Percentiles rank a stretch among this genome's conserved stretches.
These are phyloP conservation scores for Pichia manshurica DNA, from an alignment of 805 yeast species.

Conservation along the genomic window DNA sequence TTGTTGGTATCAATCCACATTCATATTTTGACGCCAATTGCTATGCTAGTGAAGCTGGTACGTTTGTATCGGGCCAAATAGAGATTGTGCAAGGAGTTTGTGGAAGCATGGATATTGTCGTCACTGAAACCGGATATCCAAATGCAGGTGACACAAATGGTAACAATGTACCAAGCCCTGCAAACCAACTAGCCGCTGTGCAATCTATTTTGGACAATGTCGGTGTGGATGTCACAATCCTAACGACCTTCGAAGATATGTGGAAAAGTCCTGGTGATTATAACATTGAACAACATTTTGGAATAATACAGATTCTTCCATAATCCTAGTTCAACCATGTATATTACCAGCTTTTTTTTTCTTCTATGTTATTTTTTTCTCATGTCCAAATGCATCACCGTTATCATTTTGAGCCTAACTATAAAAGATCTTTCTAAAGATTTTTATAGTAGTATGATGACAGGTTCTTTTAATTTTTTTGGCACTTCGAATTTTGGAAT, in stretches of 20 bases:
- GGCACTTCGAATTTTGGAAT: too few species aligned
- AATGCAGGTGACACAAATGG: slow-evolving; percentile 69
- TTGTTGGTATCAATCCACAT: slow-evolving; percentile 83
- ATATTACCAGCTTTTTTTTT: background rate
- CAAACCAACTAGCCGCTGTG: slow-evolving; percentile 69
- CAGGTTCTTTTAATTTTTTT: too few species aligned
- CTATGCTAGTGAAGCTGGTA: slow-evolving; percentile 64
- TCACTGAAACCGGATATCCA: slow-evolving; percentile 92
- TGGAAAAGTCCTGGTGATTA: slow-evolving; percentile 86
- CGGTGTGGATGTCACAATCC: slow-evolving; percentile 58
- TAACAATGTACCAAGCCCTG: slow-evolving; percentile 60
- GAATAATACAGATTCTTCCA: slow-evolving; percentile 40
- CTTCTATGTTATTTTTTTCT: background rate
- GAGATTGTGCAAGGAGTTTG: slow-evolving; percentile 50
- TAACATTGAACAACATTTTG: slow-evolving; percentile 84
- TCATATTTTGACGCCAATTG: slow-evolving; percentile 68
- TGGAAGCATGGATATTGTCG: slow-evolving; percentile 45
- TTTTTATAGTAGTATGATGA: too few species aligned
- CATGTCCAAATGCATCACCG: too few species aligned
- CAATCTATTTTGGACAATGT: slow-evolving; percentile 51
- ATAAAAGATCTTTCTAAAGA: background rate
- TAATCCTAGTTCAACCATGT: too few species aligned
- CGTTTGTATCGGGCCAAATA: slow-evolving; percentile 61
- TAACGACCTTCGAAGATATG: slow-evolving; percentile 75
- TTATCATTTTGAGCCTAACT: too few species aligned